phyloP scores from a whole-genome alignment of 805 yeast genomes.

The Cyberlindnera petersonii region DNA sequence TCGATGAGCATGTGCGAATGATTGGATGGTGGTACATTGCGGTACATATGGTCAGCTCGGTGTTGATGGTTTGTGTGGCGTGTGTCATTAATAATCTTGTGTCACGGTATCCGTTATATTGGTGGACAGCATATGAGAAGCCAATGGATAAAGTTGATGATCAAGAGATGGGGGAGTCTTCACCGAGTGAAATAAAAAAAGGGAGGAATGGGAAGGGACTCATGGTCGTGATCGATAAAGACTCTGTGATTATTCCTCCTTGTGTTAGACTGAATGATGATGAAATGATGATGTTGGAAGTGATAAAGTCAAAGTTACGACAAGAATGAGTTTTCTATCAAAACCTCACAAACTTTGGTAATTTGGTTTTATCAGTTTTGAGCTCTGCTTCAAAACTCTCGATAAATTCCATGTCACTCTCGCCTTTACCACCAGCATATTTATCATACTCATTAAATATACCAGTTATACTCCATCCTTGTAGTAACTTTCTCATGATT shows the following conservation, averaged over 20 bases:
- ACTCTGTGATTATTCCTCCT: not conserved
- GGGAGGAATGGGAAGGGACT: no score
- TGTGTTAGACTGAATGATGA: no score
- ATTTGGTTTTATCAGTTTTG: slow-evolving; percentile 39
- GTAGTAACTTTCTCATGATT: slow-evolving; percentile 74
- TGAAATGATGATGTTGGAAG: not conserved
- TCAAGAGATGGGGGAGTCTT: not conserved
- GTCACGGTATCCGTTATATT: slow-evolving; percentile 50
- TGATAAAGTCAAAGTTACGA: not conserved
- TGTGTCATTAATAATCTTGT: slow-evolving; percentile 48
- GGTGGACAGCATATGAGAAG: slow-evolving; percentile 43
- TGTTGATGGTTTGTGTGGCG: slow-evolving; percentile 46
- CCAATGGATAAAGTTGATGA: not conserved
- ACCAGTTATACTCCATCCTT: slow-evolving; percentile 92
- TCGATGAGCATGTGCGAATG: slow-evolving; percentile 39
- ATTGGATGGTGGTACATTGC: slow-evolving; percentile 68
- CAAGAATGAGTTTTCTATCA: not conserved
- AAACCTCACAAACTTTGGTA: slow-evolving; percentile 60
- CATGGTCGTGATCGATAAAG: not conserved
- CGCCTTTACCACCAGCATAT: slow-evolving; percentile 92
- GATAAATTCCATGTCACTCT: slow-evolving; percentile 84
- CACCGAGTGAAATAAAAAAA: no score
- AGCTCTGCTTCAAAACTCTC: slow-evolving; percentile 73
- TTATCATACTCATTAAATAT: slow-evolving; percentile 90
- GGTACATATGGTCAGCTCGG: slow-evolving; percentile 44